Conservation (phyloP, 2,329 filamentous ascomycete species). For the Thyridium curvatum region DNA sequence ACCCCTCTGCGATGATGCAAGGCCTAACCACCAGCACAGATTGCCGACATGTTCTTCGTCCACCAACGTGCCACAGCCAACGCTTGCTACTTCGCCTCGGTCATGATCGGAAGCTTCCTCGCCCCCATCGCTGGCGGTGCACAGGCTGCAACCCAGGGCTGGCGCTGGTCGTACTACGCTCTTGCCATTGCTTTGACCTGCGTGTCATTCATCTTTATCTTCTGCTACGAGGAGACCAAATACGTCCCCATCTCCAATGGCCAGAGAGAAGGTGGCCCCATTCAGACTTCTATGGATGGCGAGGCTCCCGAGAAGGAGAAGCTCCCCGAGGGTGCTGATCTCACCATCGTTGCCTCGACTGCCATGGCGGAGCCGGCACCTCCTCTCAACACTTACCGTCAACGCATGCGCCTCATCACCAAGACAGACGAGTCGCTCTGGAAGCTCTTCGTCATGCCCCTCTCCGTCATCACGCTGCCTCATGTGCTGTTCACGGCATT, state of each 20-base stretch:
- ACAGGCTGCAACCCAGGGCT: slow-evolving; percentile 45
- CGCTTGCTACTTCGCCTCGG: slow-evolving; percentile 1
- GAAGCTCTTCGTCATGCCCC: slow-evolving; percentile 21
- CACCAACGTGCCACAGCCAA: slow-evolving; percentile 13
- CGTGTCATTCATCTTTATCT: too few species aligned
- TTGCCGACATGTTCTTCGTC: slow-evolving; percentile 22
- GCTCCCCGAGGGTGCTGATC: neutral
- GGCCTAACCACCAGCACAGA: slow-evolving; percentile 1
- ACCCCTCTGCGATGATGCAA: too few species aligned
- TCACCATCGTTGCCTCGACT: neutral
- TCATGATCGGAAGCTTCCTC: slow-evolving; percentile 21
- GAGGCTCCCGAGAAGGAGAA: neutral
- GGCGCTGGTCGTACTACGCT: slow-evolving; percentile 22
- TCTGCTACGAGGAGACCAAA: too few species aligned
- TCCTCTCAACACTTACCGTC: too few species aligned
- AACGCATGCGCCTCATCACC: too few species aligned
- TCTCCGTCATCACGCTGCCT: slow-evolving; percentile 33
- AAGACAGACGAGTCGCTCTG: slow-evolving; percentile 12
- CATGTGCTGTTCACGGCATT: slow-evolving; percentile 34
- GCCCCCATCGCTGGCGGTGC: slow-evolving; percentile 22
- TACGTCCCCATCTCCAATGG: too few species aligned
- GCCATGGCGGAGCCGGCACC: too few species aligned
- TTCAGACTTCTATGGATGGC: too few species aligned
- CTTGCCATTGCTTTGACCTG: too few species aligned
- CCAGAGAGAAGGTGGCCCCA: slow-evolving; percentile 9